Evolutionary conservation across 225 moss, liverwort and hornwort species (phyloP), one percentile per base, ranked within the genome.

Genomic region (Rhytidiadelphus loreus): DNA sequence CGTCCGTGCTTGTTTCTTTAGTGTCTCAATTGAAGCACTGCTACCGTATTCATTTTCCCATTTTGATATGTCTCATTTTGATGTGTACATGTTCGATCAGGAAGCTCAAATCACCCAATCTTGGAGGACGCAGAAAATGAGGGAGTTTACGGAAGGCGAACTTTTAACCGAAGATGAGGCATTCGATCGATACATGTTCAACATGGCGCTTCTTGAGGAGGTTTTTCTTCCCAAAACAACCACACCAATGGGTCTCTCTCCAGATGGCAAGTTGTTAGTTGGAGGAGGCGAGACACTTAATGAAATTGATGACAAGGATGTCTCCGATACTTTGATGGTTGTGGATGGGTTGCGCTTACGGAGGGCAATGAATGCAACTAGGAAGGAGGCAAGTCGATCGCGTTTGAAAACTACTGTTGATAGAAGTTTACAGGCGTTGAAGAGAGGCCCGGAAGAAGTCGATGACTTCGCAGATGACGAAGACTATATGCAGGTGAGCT

Each of bases 121-220:
- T 25, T 99, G 97, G 97, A 96, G 97, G 90, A 94, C 96, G 50
- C 96, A 96, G 87, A 99, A 94, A 90, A 88, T 96, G 90, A 93
- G 88, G 64, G 99, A 99, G 84, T 90, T 94, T 85, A 48, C 81
- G 41, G 95, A 95, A 48, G 94, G 91, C 86, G 96, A 96, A 73
- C 66, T 89, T 83, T 62, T 84, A 64, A 90, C 93, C 32, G 96
- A 99, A 88, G 97, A 99, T 86, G 96, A 97, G 86, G 96, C 96
- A 39, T 99, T 99, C 88, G 99, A 97, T 88, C 94, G 99, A 64
- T 99, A 99, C 88, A 92, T 92, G 91, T 88, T 89, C 70, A 99
- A 96, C 79, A 91, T 93, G 88, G 87, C 94, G 43, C 92, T 97
- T 84, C 93, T 99, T 53, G 96, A 99, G 88, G 96, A 99, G 64